A percentile compares a stretch with the other conserved stretches of the same genome.
Evolutionary conservation across 2,329 filamentous ascomycete species (phyloP).

Genomic region (Claviceps quebecensis): DNA sequence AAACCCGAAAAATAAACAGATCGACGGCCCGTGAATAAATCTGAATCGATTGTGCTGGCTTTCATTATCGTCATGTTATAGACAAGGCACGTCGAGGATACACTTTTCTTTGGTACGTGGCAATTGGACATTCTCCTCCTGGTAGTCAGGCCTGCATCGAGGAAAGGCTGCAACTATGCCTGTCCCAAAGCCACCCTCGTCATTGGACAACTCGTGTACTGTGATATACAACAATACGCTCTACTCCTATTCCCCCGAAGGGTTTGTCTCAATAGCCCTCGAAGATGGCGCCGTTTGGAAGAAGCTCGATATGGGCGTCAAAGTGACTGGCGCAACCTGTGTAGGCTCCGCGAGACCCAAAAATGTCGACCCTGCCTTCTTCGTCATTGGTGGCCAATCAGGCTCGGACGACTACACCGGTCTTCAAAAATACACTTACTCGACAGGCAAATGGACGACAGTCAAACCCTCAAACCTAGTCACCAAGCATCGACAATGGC

Average conservation of each 20-base stretch:
- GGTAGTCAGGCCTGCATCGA: neutral
- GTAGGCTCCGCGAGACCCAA: slow-evolving; percentile 54
- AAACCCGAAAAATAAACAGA: too few species aligned
- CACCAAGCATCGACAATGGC: slow-evolving; percentile 56
- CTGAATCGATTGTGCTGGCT: neutral
- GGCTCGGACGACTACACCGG: slow-evolving; percentile 49
- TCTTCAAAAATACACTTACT: slow-evolving; percentile 52
- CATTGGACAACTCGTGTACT: slow-evolving; percentile 67
- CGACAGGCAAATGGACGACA: slow-evolving; percentile 38
- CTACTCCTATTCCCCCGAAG: slow-evolving; percentile 64
- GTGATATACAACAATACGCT: slow-evolving; percentile 68
- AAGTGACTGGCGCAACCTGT: slow-evolving; percentile 64
- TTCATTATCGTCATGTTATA: slow-evolving; percentile 5
- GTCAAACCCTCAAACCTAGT: slow-evolving; percentile 31
- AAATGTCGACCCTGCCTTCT: slow-evolving; percentile 49
- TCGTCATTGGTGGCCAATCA: slow-evolving; percentile 62
- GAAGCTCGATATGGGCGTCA: slow-evolving; percentile 46
- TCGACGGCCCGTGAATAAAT: neutral
- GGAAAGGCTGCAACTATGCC: slow-evolving; percentile 39
- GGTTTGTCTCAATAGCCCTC: slow-evolving; percentile 62
- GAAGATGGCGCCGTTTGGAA: slow-evolving; percentile 59
- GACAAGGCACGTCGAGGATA: neutral
- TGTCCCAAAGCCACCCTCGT: slow-evolving; percentile 53
- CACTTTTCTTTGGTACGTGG: neutral
- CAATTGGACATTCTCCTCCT: neutral